A percentile compares a stretch with the other conserved stretches of the same genome.
phyloP scores from a whole-genome alignment of 176 grass and related monocot genomes.

The Triticum dicoccoides region DNA sequence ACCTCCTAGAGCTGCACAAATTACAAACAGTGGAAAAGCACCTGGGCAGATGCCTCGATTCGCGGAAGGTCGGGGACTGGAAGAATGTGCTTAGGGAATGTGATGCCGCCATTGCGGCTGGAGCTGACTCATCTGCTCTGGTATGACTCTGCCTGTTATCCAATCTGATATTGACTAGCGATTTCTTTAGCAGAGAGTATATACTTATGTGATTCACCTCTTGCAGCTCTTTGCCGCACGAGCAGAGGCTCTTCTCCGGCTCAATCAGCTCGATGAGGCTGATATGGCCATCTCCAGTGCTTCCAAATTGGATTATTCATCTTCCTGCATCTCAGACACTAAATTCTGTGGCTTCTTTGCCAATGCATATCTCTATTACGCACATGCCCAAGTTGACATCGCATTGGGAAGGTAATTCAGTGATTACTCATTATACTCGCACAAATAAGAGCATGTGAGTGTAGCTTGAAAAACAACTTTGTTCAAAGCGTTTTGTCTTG shows the following conservation, averaged over 20 bases:
- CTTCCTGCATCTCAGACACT: slow-evolving; percentile 50
- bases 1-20: slow-evolving; percentile 77
- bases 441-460: slow-evolving; percentile 25
- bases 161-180: neutral
- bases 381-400: slow-evolving; percentile 85
- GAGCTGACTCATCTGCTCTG: slow-evolving; percentile 82
- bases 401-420: slow-evolving; percentile 75
- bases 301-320: slow-evolving; percentile 72
- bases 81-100: slow-evolving; percentile 69
- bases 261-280: slow-evolving; percentile 74
- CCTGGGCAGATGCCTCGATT: slow-evolving; percentile 71
- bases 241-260: slow-evolving; percentile 74
- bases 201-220: slow-evolving; percentile 10
- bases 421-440: neutral
- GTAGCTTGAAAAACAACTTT: neutral
- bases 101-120: slow-evolving; percentile 76
- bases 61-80: slow-evolving; percentile 74
- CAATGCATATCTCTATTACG: slow-evolving; percentile 71
- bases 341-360: slow-evolving; percentile 74
- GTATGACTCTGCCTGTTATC: slow-evolving; percentile 32
- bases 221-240: slow-evolving; percentile 81
- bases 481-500: slow-evolving; percentile 33
- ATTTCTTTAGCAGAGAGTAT: neutral
- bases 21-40: slow-evolving; percentile 85
- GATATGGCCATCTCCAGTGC: slow-evolving; percentile 74